These are phyloP conservation scores for Neocallimastix lanati DNA, from an alignment of 192 early-diverging fungal species.

Conservation along the genomic window DNA sequence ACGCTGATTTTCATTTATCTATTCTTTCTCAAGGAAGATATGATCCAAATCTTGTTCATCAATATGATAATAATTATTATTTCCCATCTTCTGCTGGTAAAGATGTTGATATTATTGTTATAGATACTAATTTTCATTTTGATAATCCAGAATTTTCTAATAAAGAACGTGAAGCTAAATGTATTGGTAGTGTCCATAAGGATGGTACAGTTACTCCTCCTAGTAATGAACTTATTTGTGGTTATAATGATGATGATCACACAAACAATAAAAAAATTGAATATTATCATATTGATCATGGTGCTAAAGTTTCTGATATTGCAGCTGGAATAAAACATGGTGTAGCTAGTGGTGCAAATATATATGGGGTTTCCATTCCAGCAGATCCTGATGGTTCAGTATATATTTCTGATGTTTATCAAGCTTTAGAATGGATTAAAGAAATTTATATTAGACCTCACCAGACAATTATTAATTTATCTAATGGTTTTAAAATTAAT, in stretches of 20 bases:
- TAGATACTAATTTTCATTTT: not conserved
- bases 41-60: not conserved
- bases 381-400: too few relatives aligned
- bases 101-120: not conserved
- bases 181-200: not conserved
- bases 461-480: not conserved
- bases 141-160: not conserved
- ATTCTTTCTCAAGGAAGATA: not conserved
- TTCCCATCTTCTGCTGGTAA: not conserved
- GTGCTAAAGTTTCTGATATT: not conserved
- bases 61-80: not conserved
- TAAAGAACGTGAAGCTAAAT: not conserved
- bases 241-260: not conserved
- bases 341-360: not conserved
- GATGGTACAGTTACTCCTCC: not conserved
- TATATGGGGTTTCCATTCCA: not conserved
- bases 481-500: not conserved
- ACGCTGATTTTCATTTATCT: not conserved
- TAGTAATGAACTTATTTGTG: not conserved
- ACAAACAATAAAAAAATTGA: not conserved
- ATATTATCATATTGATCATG: not conserved
- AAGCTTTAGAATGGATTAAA: not conserved
- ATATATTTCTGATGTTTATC: not conserved
- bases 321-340: not conserved
- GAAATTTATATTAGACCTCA: not conserved